A percentile compares a stretch with the other conserved stretches of the same genome.
Conservation (phyloP, 2,329 filamentous ascomycete genomes). For the Gaeumannomyces tritici region DNA sequence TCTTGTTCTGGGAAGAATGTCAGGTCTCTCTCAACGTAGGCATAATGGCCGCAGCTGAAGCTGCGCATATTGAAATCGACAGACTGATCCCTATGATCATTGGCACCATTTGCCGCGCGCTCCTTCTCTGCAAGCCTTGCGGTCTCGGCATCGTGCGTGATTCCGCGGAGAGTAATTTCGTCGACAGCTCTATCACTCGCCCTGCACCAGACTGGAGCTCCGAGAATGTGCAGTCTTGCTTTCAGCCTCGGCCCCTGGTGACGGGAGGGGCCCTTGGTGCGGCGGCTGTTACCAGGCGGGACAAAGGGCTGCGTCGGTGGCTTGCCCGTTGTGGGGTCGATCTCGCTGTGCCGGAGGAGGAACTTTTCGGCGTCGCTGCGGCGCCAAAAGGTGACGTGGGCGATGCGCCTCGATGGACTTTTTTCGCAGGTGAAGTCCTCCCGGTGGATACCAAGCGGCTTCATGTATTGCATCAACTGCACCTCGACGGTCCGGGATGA, state of each 20-base stretch:
- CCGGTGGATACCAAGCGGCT: conserved; percentile 24
- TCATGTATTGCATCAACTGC: conserved; percentile 30
- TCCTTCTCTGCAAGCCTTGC: neutral
- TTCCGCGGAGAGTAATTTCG: conserved; percentile 10
- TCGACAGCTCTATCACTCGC: conserved; percentile 9
- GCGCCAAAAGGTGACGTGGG: conserved; percentile 32
- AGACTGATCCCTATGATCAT: neutral
- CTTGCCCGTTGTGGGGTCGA: neutral
- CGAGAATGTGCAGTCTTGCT: conserved; percentile 19
- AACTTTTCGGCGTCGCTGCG: conserved; percentile 30
- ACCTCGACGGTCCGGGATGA: conserved; percentile 24
- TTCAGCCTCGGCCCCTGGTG: conserved; percentile 1
- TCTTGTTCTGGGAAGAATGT: conserved; percentile 32
- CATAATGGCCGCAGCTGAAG: conserved; percentile 33
- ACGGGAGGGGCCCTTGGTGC: neutral
- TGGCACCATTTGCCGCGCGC: neutral
- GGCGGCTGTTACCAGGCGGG: neutral
- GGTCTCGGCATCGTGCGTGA: conserved; percentile 8
- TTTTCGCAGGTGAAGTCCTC: conserved; percentile 34
- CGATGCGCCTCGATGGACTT: conserved; percentile 20
- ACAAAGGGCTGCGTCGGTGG: neutral
- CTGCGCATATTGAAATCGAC: conserved; percentile 5
- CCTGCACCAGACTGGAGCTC: conserved; percentile 18
- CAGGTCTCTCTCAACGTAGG: conserved; percentile 25
- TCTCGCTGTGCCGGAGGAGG: conserved; percentile 22